Evolutionary conservation across 73 alveolate genomes (phyloP), one percentile per base, ranked within the genome.

Genomic region (Blepharisma japonicum): DNA sequence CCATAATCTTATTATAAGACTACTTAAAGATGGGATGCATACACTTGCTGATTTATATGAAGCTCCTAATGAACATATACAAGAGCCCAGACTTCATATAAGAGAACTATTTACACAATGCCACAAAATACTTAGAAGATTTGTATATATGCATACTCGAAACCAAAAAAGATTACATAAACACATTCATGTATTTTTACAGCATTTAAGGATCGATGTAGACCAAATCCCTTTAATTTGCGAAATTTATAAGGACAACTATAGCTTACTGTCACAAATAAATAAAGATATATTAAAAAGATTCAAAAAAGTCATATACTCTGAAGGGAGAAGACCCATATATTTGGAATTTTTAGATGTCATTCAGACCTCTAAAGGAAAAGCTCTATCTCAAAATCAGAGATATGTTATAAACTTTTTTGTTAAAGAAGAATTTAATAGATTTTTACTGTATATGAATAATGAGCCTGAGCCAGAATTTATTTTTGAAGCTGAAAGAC

Each of bases 181-280:
- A 32, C 45, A 55, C 11, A 25, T 85, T 8, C 42, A 80, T 76
- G 80, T 50, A 9, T 39, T 66, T 23, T 49, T 85, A 14, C 71
- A 85, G 38, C 68, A 68, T 51, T 21, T 85, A 18, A 68, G 81
- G 21, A 55, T 81, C 11, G 86, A 80, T 54, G 83, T 85, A n/a
- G 89, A 85, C 7, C 76, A 85, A 74, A 71, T 85, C n/a, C 79
- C 85, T 20, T 72, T 85, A 48, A 82, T 85, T 4, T 85, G 92
- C 55, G 92, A 85, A 56, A 85, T 85, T 54, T 85, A 51, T 55
- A 85, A 68, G 45, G 86, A 85, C 25, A 85, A 85, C 55, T 23
- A 42, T 3, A 71, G 51, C 9, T 48, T 85, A 18, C 32, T 85
- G 6, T 70, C 56, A 25, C 55, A 71, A 9, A 85, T 46, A 45